Percentiles rank a stretch among this genome's conserved stretches.
Conservation (phyloP, 2,329 filamentous ascomycete genomes). For the Penicillium sp. region DNA sequence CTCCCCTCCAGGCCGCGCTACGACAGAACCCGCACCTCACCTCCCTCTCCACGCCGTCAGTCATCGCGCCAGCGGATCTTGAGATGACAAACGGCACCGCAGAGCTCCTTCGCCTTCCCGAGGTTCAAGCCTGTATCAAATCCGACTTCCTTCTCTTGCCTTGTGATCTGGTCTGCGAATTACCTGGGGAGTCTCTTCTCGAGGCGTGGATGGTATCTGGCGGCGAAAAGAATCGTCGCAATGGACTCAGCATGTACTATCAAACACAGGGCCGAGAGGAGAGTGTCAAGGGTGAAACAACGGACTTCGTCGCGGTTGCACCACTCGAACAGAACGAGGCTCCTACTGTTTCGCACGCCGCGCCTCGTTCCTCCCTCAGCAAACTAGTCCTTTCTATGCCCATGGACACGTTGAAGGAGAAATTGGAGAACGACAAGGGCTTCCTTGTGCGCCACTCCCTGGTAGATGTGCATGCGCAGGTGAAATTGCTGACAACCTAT, state of each 20-base stretch:
- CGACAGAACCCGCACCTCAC: slow-evolving; percentile 52
- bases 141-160: slow-evolving; percentile 88
- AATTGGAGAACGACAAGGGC: slow-evolving; percentile 69
- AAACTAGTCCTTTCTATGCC: slow-evolving; percentile 83
- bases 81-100: slow-evolving; percentile 86
- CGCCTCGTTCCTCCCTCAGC: slow-evolving; percentile 50
- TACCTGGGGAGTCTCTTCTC: slow-evolving; percentile 76
- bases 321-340: slow-evolving; percentile 57
- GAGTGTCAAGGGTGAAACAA: slow-evolving; percentile 83
- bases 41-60: slow-evolving; percentile 56
- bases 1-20: slow-evolving; percentile 48
- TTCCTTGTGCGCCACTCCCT: slow-evolving; percentile 71
- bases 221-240: slow-evolving; percentile 62
- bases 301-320: slow-evolving; percentile 82
- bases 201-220: slow-evolving; percentile 87
- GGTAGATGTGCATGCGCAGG: slow-evolving; percentile 68
- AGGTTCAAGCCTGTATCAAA: slow-evolving; percentile 74
- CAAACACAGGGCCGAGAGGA: slow-evolving; percentile 71
- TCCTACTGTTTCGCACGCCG: slow-evolving; percentile 27
- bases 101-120: slow-evolving; percentile 78
- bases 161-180: slow-evolving; percentile 88
- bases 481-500: slow-evolving; percentile 79
- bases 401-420: slow-evolving; percentile 83
- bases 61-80: slow-evolving; percentile 73
- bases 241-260: slow-evolving; percentile 88